Conservation (phyloP, 2,329 filamentous ascomycete species). For the Talaromyces sp. region DNA sequence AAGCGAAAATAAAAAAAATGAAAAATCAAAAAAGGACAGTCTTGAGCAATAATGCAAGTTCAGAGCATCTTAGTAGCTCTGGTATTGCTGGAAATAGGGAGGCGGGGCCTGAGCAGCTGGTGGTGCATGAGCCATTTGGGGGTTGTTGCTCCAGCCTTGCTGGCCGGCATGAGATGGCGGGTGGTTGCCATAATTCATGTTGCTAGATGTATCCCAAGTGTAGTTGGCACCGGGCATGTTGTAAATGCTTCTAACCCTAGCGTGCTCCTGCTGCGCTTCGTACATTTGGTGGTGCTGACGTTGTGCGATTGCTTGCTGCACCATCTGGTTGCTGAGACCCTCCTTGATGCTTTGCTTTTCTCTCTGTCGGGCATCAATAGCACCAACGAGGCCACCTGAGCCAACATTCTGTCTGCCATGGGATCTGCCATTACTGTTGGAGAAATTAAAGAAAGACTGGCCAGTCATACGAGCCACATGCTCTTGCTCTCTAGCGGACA, state of each 20-base stretch:
- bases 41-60: background rate
- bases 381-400: conserved; percentile 65
- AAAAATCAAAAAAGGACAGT: background rate
- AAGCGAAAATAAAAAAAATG: background rate
- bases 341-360: conserved; percentile 69
- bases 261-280: conserved; percentile 31
- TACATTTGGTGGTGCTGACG: conserved; percentile 54
- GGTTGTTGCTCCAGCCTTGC: conserved; percentile 18
- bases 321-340: conserved; percentile 64
- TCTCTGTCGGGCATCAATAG: conserved; percentile 73
- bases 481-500: conserved; percentile 86
- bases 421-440: conserved; percentile 42
- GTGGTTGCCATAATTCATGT: conserved; percentile 13
- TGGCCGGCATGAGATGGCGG: conserved; percentile 19
- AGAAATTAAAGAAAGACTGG: conserved; percentile 67
- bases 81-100: conserved; percentile 17
- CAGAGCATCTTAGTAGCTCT: background rate
- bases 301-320: conserved; percentile 68
- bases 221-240: conserved; percentile 31
- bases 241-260: conserved; percentile 27
- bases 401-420: conserved; percentile 37
- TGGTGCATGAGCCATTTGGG: conserved; percentile 25
- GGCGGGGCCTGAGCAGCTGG: conserved; percentile 23
- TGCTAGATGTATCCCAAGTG: conserved; percentile 34
- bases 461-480: conserved; percentile 80